Evolutionary conservation across 169 alveolate species (phyloP).

Genomic region (Condylostoma magnum): DNA sequence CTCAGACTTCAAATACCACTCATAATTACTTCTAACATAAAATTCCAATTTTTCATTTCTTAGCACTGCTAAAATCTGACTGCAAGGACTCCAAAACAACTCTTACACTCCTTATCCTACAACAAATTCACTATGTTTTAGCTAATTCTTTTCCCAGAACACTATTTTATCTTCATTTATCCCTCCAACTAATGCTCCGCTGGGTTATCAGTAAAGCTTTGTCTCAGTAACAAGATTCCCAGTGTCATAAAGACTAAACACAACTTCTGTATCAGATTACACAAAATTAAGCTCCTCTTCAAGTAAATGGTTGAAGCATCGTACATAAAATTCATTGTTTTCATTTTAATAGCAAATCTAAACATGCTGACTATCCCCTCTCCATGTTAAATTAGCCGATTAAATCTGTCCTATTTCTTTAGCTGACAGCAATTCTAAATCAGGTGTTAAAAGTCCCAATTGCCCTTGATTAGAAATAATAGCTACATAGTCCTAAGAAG

Average conservation of each 20-base stretch:
- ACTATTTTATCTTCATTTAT: conserved; percentile 59
- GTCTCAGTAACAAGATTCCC: background rate
- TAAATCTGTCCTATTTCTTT: background rate
- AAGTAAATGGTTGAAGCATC: background rate
- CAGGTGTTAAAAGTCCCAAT: conserved; percentile 1
- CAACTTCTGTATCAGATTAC: conserved; percentile 1
- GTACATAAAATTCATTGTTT: background rate
- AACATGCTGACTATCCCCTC: conserved; percentile 2
- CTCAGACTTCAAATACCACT: conserved; percentile 70
- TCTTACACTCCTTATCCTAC: background rate
- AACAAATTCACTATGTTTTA: conserved; percentile 80
- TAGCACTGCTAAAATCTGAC: conserved; percentile 47
- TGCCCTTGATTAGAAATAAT: background rate
- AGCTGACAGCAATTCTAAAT: background rate
- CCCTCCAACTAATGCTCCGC: conserved; percentile 75
- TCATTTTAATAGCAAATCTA: conserved; percentile 2
- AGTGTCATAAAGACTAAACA: background rate
- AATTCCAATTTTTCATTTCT: conserved; percentile 44
- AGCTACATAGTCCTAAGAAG: conserved; percentile 9
- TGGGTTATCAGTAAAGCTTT: conserved; percentile 65
- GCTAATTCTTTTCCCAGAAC: conserved; percentile 84
- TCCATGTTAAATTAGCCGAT: background rate
- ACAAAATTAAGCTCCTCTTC: background rate
- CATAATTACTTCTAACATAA: conserved; percentile 70
- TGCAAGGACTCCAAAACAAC: conserved; percentile 36